A percentile compares a stretch with the other conserved stretches of the same genome.
Evolutionary conservation across 2,329 filamentous ascomycete species (phyloP).

Genomic region (Apiospora rasikravindrae): DNA sequence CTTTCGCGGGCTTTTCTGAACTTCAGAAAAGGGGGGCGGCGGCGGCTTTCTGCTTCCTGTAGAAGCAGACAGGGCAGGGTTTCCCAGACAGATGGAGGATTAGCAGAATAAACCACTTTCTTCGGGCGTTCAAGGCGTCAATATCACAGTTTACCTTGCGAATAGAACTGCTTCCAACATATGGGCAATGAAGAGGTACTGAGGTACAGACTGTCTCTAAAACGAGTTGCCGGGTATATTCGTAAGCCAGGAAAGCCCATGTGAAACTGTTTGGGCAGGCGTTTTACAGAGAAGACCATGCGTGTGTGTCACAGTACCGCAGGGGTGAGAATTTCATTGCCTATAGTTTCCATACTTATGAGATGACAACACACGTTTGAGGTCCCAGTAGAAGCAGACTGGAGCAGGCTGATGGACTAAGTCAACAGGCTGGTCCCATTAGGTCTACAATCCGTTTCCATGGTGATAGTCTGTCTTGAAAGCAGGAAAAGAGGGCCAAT

Average conservation of each 20-base stretch:
- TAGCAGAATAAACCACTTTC: not conserved
- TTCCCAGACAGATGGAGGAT: not conserved
- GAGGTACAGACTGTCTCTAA: not conserved
- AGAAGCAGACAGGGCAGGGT: not conserved
- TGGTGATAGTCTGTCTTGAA: too few relatives aligned
- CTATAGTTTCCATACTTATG: too few relatives aligned
- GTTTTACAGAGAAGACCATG: not conserved
- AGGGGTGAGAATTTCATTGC: not conserved
- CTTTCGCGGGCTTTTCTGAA: not conserved
- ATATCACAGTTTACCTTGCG: not conserved
- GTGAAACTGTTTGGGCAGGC: not conserved
- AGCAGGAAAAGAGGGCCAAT: too few relatives aligned
- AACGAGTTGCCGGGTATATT: not conserved
- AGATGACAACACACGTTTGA: too few relatives aligned
- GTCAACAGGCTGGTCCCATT: too few relatives aligned
- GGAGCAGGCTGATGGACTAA: too few relatives aligned
- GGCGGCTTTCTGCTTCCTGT: not conserved
- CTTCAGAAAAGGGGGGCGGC: not conserved
- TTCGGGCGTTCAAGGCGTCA: conserved; percentile 6
- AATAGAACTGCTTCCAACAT: not conserved
- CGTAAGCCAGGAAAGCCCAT: not conserved
- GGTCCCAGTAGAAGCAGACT: too few relatives aligned
- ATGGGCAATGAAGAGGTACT: not conserved
- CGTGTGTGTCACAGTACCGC: not conserved
- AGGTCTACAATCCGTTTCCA: too few relatives aligned